A percentile compares a stretch with the other conserved stretches of the same genome.
phyloP scores from a whole-genome alignment of 2,329 filamentous ascomycete species.

The Ascosphaera apis region DNA sequence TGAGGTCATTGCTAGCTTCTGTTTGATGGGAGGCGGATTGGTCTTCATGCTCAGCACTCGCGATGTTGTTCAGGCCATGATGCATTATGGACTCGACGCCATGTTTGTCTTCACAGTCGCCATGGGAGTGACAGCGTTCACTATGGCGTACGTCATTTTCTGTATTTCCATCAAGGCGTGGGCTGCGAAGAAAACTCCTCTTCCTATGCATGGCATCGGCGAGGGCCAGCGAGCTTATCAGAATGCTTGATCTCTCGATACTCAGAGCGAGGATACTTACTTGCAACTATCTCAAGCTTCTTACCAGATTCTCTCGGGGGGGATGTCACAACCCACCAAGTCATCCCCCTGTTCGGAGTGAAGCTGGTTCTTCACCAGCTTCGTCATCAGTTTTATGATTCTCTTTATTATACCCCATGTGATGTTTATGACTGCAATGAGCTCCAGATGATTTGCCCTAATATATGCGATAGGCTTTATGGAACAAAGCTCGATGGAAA shows the following conservation, averaged over 20 bases:
- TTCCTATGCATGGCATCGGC: too few species aligned
- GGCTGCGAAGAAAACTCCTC: slow-evolving; percentile 33
- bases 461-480: too few species aligned
- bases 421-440: too few species aligned
- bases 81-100: slow-evolving; percentile 53
- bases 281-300: slow-evolving; percentile 7
- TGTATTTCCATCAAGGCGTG: slow-evolving; percentile 71
- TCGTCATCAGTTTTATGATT: too few species aligned
- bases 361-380: too few species aligned
- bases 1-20: slow-evolving; percentile 71
- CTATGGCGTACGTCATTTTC: slow-evolving; percentile 68
- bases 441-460: too few species aligned
- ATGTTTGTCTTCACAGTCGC: slow-evolving; percentile 88
- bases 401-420: too few species aligned
- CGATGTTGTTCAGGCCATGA: slow-evolving; percentile 56
- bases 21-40: slow-evolving; percentile 54
- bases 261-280: neutral
- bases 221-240: too few species aligned
- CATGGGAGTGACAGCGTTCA: slow-evolving; percentile 57
- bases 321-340: too few species aligned
- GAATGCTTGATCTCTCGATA: too few species aligned
- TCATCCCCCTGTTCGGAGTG: too few species aligned
- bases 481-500: too few species aligned
- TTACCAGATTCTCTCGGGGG: slow-evolving; percentile 18
- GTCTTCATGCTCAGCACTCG: slow-evolving; percentile 80